Conservation (phyloP, 225 moss, liverwort and hornwort genomes). For the Bryum argenteum region DNA sequence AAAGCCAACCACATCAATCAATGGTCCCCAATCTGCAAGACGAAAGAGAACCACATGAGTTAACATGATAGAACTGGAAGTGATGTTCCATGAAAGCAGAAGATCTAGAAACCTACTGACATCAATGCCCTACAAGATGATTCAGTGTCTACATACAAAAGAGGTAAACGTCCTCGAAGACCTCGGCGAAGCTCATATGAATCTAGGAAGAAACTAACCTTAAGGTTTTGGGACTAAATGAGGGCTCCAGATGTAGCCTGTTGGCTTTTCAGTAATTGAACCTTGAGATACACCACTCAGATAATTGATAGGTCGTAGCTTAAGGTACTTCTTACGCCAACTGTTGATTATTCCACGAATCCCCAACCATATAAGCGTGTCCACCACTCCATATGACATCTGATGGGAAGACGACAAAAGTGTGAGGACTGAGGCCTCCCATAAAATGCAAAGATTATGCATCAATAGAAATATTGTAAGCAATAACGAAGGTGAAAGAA, state of each 20-base stretch:
- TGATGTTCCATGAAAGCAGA: constrained; percentile 2
- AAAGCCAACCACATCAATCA: constrained; percentile 92
- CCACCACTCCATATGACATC: constrained; percentile 74
- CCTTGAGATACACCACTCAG: constrained; percentile 69
- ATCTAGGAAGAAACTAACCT: constrained; percentile 37
- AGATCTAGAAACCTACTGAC: constrained; percentile 13
- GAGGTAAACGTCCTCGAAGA: constrained; percentile 2
- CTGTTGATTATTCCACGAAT: constrained; percentile 68
- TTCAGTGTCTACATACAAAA: constrained; percentile 13
- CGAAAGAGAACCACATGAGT: constrained; percentile 8
- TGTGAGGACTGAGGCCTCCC: no score
- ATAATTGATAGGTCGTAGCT: constrained; percentile 64
- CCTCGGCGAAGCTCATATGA: neutral
- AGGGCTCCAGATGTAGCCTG: constrained; percentile 77
- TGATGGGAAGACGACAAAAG: constrained; percentile 33
- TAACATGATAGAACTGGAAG: neutral
- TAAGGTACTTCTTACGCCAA: constrained; percentile 67
- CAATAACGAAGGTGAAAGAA: constrained; percentile 13
- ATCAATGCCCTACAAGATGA: constrained; percentile 11
- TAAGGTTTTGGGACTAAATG: constrained; percentile 71
- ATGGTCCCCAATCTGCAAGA: constrained; percentile 88
- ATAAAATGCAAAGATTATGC: neutral
- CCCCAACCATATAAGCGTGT: constrained; percentile 69
- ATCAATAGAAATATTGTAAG: constrained; percentile 12
- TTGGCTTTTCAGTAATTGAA: constrained; percentile 60